A percentile compares a stretch with the other conserved stretches of the same genome.
These are phyloP conservation scores for Fonsecaea pedrosoi DNA, from an alignment of 2,329 filamentous ascomycete genomes.

Conservation along the genomic window DNA sequence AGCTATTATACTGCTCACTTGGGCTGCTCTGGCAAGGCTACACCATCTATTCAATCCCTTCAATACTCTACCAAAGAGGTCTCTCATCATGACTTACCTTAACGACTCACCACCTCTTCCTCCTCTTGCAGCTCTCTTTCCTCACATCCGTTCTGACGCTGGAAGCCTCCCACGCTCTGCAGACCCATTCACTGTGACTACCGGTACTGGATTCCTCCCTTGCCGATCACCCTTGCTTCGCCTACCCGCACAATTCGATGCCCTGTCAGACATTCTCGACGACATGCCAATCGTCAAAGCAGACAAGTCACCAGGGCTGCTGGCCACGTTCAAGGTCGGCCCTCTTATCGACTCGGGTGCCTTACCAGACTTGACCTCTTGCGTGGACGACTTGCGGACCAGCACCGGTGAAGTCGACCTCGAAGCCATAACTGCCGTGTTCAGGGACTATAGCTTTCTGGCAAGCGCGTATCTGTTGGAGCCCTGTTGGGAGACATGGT, in stretches of 20 bases:
- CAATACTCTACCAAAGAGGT: neutral
- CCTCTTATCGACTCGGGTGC: conserved; percentile 70
- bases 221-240: conserved; percentile 49
- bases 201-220: conserved; percentile 54
- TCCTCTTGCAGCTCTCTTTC: conserved; percentile 51
- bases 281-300: conserved; percentile 80
- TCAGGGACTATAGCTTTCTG: conserved; percentile 90
- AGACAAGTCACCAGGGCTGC: conserved; percentile 75
- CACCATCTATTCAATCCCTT: neutral
- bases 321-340: conserved; percentile 76
- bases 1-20: neutral
- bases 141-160: conserved; percentile 54
- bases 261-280: conserved; percentile 73
- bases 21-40: neutral
- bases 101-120: conserved; percentile 41
- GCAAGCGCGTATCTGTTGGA: conserved; percentile 89
- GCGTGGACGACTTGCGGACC: conserved; percentile 70
- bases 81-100: conserved; percentile 29
- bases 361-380: conserved; percentile 76
- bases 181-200: conserved; percentile 58
- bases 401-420: conserved; percentile 65
- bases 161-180: conserved; percentile 49
- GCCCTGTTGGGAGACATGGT: conserved; percentile 80
- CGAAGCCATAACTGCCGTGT: conserved; percentile 81
- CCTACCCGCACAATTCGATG: conserved; percentile 75